phyloP scores from a whole-genome alignment of 2,329 filamentous ascomycete genomes.

The Sodiomyces alkalinus region DNA sequence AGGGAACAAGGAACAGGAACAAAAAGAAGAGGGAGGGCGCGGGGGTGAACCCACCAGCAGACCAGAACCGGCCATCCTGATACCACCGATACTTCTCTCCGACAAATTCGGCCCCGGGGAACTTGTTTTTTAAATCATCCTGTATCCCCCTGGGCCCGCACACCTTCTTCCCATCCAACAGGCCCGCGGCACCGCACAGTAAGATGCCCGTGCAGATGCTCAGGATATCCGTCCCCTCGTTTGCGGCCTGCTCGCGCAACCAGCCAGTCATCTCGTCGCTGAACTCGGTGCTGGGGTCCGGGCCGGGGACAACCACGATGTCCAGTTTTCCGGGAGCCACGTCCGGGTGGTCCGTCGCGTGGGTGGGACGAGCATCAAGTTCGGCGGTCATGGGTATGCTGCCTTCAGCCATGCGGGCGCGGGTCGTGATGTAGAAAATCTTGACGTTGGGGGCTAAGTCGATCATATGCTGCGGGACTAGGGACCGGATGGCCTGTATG shows the following conservation, averaged over 20 bases:
- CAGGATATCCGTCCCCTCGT: conserved; percentile 28
- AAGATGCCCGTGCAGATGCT: conserved; percentile 35
- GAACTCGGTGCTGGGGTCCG: conserved; percentile 22
- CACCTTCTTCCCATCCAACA: conserved; percentile 27
- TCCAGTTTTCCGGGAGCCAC: conserved; percentile 36
- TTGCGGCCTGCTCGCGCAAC: conserved; percentile 23
- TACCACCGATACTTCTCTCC: conserved; percentile 34
- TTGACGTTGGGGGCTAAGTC: conserved; percentile 25
- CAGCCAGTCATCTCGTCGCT: conserved; percentile 22
- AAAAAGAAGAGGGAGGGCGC: too few species aligned
- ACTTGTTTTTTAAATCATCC: conserved; percentile 19
- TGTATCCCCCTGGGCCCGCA: conserved; percentile 32
- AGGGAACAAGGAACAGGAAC: too few species aligned
- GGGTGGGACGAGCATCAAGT: conserved; percentile 22
- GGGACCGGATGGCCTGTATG: conserved; percentile 14
- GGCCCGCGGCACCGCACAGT: conserved; percentile 30
- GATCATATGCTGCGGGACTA: conserved; percentile 20
- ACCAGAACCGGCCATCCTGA: conserved; percentile 38
- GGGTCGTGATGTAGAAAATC: conserved; percentile 30
- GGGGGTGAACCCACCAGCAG: conserved; percentile 26
- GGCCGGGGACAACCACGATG: conserved; percentile 34
- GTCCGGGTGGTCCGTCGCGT: conserved; percentile 26
- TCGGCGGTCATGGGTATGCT: conserved; percentile 25
- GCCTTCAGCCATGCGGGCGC: conserved; percentile 13
- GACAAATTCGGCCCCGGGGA: conserved; percentile 23